Conservation (phyloP, 179 eudicot species). For the Nepenthes alata region DNA sequence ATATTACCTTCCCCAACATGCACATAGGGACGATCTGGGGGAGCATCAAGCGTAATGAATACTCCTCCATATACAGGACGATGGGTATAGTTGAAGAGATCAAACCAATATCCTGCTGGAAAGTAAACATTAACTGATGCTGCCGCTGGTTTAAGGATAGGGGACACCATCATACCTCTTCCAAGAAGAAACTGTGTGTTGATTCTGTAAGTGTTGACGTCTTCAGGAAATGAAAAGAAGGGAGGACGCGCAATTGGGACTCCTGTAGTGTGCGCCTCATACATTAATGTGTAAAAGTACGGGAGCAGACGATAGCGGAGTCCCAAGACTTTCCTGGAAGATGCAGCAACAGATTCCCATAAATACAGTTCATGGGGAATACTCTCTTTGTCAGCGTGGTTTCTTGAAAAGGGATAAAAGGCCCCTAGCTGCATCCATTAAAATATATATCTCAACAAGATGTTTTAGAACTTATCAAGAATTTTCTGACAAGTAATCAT, state of each 20-base stretch:
- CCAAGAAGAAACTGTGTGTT: slow-evolving; percentile 69
- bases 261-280: slow-evolving; percentile 56
- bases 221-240: slow-evolving; percentile 73
- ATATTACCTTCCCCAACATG: slow-evolving; percentile 62
- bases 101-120: slow-evolving; percentile 71
- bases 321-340: slow-evolving; percentile 59
- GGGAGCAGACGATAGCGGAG: slow-evolving; percentile 69
- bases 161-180: slow-evolving; percentile 64
- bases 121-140: slow-evolving; percentile 54
- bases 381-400: slow-evolving; percentile 32
- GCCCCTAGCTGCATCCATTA: slow-evolving; percentile 53
- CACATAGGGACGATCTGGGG: slow-evolving; percentile 53
- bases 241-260: slow-evolving; percentile 67
- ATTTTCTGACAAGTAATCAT: no score
- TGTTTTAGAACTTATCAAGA: no score
- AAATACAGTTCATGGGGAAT: slow-evolving; percentile 55
- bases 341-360: slow-evolving; percentile 63
- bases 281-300: slow-evolving; percentile 59
- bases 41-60: slow-evolving; percentile 35
- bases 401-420: slow-evolving; percentile 75
- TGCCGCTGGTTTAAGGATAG: slow-evolving; percentile 38
- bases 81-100: slow-evolving; percentile 34
- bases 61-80: slow-evolving; percentile 14
- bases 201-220: slow-evolving; percentile 37
- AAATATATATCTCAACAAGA: no score